Evolutionary conservation across 805 yeast species (phyloP).

Genomic region (Dipodascus geniculatus): DNA sequence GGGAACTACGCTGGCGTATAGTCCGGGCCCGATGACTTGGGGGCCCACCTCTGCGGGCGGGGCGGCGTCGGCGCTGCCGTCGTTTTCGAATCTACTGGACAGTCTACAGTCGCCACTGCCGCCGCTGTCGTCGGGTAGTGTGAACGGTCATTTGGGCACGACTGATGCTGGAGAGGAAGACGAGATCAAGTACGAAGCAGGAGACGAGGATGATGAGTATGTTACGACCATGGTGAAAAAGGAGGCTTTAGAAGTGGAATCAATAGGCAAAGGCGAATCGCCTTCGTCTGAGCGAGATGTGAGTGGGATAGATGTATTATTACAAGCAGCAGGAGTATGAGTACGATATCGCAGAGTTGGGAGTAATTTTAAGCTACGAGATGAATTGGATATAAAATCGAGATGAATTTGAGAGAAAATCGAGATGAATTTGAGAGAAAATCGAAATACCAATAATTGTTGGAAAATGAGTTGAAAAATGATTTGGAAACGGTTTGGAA

Average conservation of each 20-base stretch:
- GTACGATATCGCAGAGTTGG: neutral
- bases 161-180: neutral
- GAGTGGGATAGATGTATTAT: slow-evolving; percentile 18
- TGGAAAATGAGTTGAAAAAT: neutral
- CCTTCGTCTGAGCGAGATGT: slow-evolving; percentile 1
- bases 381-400: neutral
- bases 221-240: neutral
- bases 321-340: slow-evolving; percentile 21
- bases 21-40: slow-evolving; percentile 1
- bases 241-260: neutral
- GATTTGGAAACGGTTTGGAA: neutral
- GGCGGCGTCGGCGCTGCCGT: neutral
- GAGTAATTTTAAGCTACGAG: neutral
- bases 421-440: neutral
- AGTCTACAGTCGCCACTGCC: neutral
- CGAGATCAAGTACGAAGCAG: neutral
- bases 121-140: neutral
- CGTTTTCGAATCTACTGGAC: neutral
- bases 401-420: neutral
- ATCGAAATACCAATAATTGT: neutral
- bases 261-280: neutral
- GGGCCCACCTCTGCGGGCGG: neutral
- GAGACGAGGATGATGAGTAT: neutral
- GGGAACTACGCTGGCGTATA: neutral
- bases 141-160: neutral